Base-by-base conservation (phyloP, 805 yeast species). In the Jamesozyma rosinii region DNA sequence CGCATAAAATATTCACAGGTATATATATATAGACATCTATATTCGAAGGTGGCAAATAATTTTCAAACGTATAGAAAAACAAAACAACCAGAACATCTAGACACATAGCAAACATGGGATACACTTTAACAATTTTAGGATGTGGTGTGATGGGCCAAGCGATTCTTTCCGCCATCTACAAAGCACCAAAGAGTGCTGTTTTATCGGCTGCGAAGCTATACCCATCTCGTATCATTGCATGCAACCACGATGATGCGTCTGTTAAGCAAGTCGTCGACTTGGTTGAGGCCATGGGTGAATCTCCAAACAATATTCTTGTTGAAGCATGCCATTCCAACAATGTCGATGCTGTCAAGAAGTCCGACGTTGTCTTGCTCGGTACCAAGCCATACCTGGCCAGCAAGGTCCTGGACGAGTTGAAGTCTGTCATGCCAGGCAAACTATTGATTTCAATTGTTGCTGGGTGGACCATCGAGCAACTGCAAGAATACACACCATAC, bases 141-240 rank as follows among this genome's bases (percentile, higher is more conserved):
- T 79, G 95, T 55, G 99, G 99, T 47, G 88, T 84, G 43, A 85
- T 92, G 87, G 97, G 97, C 46, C 82, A 90, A 15, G 96, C 97
- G 10, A 85, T 92, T 38, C 73, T 86, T 27, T 72, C 85, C 11
- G 95, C 97, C 10, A 61, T 62, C 33, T 58, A 57, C 47, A 54
- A 53, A 27, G 66, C 66, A 4, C 63, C 61, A 34, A 54, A 54
- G 27, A 53, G 53, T 11, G 41, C 40, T 3, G 40, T 47, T 10
- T 40, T 40, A 3, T 65, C 67, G 20, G 59, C 54, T 33, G 50
- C 61, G 24, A 48, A 49, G 9, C 53, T 81, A 4, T 75, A 74
- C 45, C 97, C 97, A 24, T 59, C 72, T 22, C 76, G 71, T 56
- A 81, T 89, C 61, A 73, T 83, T 51, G 86, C 92, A n/a, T 79